These are phyloP conservation scores for Ophiostoma pallidulum DNA, from an alignment of 2,329 filamentous ascomycete species.

Conservation along the genomic window DNA sequence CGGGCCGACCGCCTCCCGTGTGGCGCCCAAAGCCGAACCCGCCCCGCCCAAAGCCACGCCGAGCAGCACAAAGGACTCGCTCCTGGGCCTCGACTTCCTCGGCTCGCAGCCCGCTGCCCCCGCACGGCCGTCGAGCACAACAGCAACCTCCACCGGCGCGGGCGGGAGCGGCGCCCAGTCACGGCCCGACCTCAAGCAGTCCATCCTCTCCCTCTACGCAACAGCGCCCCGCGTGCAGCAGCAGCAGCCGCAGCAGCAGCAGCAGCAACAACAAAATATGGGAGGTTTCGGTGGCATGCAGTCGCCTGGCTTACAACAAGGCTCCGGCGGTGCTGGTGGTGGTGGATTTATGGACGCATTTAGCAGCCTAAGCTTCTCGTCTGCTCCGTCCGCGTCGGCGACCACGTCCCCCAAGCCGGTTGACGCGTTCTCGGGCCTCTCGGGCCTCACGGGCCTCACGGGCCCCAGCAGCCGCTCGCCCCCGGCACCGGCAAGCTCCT, in stretches of 20 bases:
- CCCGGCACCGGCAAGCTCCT: slow-evolving; percentile 20
- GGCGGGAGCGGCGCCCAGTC: slow-evolving; percentile 54
- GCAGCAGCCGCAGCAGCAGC: slow-evolving; percentile 39
- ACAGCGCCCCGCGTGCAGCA: slow-evolving; percentile 70
- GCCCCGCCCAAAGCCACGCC: slow-evolving; percentile 54
- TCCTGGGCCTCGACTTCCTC: slow-evolving; percentile 89
- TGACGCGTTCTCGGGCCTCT: slow-evolving; percentile 14
- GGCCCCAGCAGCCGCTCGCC: slow-evolving; percentile 23
- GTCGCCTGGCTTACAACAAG: slow-evolving; percentile 21
- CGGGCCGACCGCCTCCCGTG: slow-evolving; percentile 51
- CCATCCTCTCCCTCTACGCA: slow-evolving; percentile 90
- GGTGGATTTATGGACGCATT: slow-evolving; percentile 20
- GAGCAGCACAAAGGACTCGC: slow-evolving; percentile 66
- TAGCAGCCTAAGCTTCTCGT: slow-evolving; percentile 35
- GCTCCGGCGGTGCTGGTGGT: slow-evolving; percentile 31
- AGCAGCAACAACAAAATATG: slow-evolving; percentile 43
- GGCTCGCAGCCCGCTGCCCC: slow-evolving; percentile 60
- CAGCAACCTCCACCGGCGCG: slow-evolving; percentile 44
- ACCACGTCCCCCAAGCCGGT: slow-evolving; percentile 18
- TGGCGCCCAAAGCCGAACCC: slow-evolving; percentile 52
- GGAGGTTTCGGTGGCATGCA: slow-evolving; percentile 58
- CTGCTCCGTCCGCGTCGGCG: slow-evolving; percentile 23
- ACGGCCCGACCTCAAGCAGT: slow-evolving; percentile 90
- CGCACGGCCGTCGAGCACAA: slow-evolving; percentile 74
- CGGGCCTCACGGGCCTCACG: slow-evolving; percentile 5